phyloP scores from a whole-genome alignment of 1,284 basidiomycete species.

The Microbotryum scabiosae region DNA sequence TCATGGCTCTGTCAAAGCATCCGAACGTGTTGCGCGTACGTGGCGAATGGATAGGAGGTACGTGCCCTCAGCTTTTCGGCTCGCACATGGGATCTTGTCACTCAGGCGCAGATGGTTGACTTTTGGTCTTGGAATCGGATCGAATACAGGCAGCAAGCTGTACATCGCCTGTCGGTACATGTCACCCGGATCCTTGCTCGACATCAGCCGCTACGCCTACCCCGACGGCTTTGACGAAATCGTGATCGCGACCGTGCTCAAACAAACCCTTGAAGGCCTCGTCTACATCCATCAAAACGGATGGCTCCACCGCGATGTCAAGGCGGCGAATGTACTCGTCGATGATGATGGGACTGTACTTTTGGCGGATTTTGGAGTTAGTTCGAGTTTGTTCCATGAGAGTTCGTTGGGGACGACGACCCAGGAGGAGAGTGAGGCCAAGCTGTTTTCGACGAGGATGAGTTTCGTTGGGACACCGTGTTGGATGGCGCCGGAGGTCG shows the following conservation, averaged over 20 bases:
- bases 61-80: background rate
- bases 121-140: background rate
- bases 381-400: slow-evolving; percentile 65
- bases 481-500: slow-evolving; percentile 90
- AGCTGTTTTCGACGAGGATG: slow-evolving; percentile 56
- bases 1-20: slow-evolving; percentile 89
- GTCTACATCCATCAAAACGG: slow-evolving; percentile 78
- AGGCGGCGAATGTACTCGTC: slow-evolving; percentile 77
- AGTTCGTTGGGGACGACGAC: background rate
- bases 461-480: slow-evolving; percentile 87
- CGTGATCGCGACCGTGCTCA: slow-evolving; percentile 70
- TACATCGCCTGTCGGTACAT: slow-evolving; percentile 81
- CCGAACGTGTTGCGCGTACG: slow-evolving; percentile 82
- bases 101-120: background rate
- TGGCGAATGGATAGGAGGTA: slow-evolving; percentile 75
- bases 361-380: slow-evolving; percentile 78
- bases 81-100: background rate
- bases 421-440: slow-evolving; percentile 38
- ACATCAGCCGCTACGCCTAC: slow-evolving; percentile 55
- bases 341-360: slow-evolving; percentile 71
- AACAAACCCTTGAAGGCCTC: slow-evolving; percentile 70
- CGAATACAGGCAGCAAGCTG: slow-evolving; percentile 50
- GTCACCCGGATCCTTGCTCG: slow-evolving; percentile 47
- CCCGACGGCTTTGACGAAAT: slow-evolving; percentile 79
- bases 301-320: slow-evolving; percentile 79